Evolutionary conservation across 129 eudicot genomes (phyloP).

Genomic region (Saussurea involucrata): DNA sequence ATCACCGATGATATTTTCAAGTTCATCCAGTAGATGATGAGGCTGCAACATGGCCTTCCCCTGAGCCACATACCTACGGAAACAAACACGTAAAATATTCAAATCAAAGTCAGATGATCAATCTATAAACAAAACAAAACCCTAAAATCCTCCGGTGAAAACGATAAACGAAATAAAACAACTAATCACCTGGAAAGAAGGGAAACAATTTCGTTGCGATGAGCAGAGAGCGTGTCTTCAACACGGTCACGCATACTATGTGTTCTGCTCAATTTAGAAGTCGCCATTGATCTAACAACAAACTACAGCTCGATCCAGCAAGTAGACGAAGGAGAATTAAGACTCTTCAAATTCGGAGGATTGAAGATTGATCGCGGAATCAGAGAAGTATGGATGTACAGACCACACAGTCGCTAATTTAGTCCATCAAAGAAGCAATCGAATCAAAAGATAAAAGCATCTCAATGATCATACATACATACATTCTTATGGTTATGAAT

Average conservation of each 20-base stretch:
- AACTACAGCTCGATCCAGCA: not conserved
- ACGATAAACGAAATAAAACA: not conserved
- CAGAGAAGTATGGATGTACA: not conserved
- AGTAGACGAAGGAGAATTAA: not conserved
- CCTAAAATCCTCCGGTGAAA: slow-evolving; percentile 2
- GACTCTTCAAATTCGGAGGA: not conserved
- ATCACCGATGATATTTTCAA: slow-evolving; percentile 51
- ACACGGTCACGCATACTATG: slow-evolving; percentile 92
- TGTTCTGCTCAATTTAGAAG: slow-evolving; percentile 38
- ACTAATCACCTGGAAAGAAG: slow-evolving; percentile 77
- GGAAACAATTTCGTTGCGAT: slow-evolving; percentile 83
- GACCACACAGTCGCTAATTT: not conserved
- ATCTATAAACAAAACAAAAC: slow-evolving; percentile 2
- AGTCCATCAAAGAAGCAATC: not conserved
- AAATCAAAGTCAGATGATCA: not conserved
- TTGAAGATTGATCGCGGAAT: slow-evolving; percentile 9
- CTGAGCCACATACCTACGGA: slow-evolving; percentile 78
- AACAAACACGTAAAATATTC: not conserved
- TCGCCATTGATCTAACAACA: slow-evolving; percentile 43
- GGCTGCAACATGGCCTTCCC: slow-evolving; percentile 96
- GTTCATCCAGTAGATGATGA: slow-evolving; percentile 77
- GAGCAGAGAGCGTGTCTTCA: slow-evolving; percentile 74
- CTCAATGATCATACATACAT: not conserved
- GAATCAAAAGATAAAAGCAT: slow-evolving; percentile 14
- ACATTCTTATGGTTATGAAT: not conserved